Evolutionary conservation across 1,139 yeast genomes (phyloP), one percentile per base, ranked within the genome.

Genomic region (Trichomonascaceae sp.): DNA sequence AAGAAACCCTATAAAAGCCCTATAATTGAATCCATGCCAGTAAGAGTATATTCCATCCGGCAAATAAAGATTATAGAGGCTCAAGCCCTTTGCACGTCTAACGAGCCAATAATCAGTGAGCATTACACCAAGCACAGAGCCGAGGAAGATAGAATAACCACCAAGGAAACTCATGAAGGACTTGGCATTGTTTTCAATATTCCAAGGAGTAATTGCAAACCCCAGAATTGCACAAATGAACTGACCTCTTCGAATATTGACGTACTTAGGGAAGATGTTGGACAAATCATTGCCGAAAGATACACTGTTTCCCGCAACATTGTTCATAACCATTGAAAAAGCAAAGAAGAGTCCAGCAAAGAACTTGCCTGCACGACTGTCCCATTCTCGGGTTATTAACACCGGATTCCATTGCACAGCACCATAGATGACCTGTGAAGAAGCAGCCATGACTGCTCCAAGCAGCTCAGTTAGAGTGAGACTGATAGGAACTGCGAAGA

Each of bases 251-350:
- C 70, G 69, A 57, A 80, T 78, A 57, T 77, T 77, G 60, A 80
- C 69, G 62, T 76, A 79, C 57, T 68, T 72, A 32, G 82, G 82
- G 46, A 73, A 65, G 27, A 77, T 59, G 47, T 80, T 80, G 2
- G 80, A 70, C 50, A 78, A 62, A 64, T 78, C 82, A 70, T 77
- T 77, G 48, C 82, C 82, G 56, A 78, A 76, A 2, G 82, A 76
- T 55, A 77, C 71, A 17, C 79, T 80, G 62, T 79, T 76, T 53
- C 76, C 79, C 49, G 78, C 72, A 18, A 74, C 72, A 47, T 78
- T 79, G 52, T 77, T 73, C 51, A 77, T 74, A 18, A 79, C 64
- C 58, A 76, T 79, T 8, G 80, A 78, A 47, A 74, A 60, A 19
- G 72, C 67, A 62, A 79, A 76, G 6, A 77, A 70, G 9, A 75